Evolutionary conservation across 2,329 filamentous ascomycete species (phyloP), one percentile per base, ranked within the genome.

Genomic region (Neonectria sp.): DNA sequence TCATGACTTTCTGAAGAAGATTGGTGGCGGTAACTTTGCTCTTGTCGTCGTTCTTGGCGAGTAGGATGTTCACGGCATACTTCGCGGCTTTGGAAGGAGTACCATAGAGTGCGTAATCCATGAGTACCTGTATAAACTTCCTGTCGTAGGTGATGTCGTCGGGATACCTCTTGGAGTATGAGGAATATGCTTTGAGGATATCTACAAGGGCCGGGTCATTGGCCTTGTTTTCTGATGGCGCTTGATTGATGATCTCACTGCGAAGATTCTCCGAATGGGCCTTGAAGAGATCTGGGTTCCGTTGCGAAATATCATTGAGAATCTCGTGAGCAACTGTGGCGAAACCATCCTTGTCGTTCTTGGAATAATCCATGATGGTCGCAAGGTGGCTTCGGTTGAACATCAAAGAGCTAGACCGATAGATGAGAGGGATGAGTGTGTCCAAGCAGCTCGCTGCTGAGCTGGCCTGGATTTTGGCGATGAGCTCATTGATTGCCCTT

Each of bases 361-460:
- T 92, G 12, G 95, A 95, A 75, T 92, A 93, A 65, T 95, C 92
- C 84, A 98, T 93, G 69, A 98, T 95, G 0, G 94, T 91, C 3
- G 95, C 91, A 21, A 99, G 91, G 78, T 99, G 95, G 78, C 95
- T 98, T 76, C 93, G 91, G 82, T 98, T 99, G 83, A 97, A 98
- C 71, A 97, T 89, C 70, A 99, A 87, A 65, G 94, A 91, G 37
- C 94, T 92, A 61, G 92, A 92, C 49, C 94, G 91, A 78, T 97
- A 97, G 5, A 98, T 84, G 17, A 99, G 85, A 6, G 95, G 93
- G 6, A 92, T 89, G 29, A 99, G 79, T 0, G 94, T 97, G 40
- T 97, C 94, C 4, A 97, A 83, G 53, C 96, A 86, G 31, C 85
- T 84, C n/a, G 89, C 81, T 60, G 88, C 86, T 52, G 91, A 85